Base-by-base conservation (phyloP, 495 filamentous ascomycete species). In the Xylaria telfairii region DNA sequence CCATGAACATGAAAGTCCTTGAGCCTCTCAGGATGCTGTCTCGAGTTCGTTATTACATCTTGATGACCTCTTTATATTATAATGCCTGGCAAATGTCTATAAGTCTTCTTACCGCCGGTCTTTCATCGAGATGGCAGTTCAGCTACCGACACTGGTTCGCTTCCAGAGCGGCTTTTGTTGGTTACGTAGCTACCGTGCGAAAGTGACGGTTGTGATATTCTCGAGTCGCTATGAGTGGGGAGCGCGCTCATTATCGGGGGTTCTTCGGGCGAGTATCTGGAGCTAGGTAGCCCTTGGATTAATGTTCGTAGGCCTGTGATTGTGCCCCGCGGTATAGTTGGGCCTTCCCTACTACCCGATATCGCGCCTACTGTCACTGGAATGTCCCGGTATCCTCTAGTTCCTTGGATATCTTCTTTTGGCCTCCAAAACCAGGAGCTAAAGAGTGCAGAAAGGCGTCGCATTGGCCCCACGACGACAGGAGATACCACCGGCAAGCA, bases 401-500 rank as follows among this genome's bases (percentile, higher is more conserved):
- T 65, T 26, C 41, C 62, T 15, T 32, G 62, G 7, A 32, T 26
- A 3, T 24, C 62, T 26, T 32, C 41, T 19, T 65, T 17, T 24
- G 62, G 8, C 7, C 42, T 15, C 26, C 62, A 26, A 24, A 65
- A 64, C 42, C 41, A 65, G 28, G 62, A 49, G 42, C 26, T 37
- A 42, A 65, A 34, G 8, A 65, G 42, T 8, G 26, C 21, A n/a
- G 28, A 15, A 26, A 65, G n/a, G 13, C 62, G 62, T 49, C 62
- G 61, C 61, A 65, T 65, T n/a, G 62, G 62, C 10, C 62, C 62
- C 10, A 49, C 17, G 41, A 39, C 62, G 13, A 65, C 62, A 24
- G 62, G 24, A n/a, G 62, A 65, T 47, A 65, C 62, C 41, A 26
- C 62, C 7, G 62, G 62, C 62, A 49, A 49, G 30, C 62, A 65